A percentile compares a stretch with the other conserved stretches of the same genome.
These are phyloP conservation scores for Entoloma clypeatum DNA, from an alignment of 1,284 basidiomycete species.

Conservation along the genomic window DNA sequence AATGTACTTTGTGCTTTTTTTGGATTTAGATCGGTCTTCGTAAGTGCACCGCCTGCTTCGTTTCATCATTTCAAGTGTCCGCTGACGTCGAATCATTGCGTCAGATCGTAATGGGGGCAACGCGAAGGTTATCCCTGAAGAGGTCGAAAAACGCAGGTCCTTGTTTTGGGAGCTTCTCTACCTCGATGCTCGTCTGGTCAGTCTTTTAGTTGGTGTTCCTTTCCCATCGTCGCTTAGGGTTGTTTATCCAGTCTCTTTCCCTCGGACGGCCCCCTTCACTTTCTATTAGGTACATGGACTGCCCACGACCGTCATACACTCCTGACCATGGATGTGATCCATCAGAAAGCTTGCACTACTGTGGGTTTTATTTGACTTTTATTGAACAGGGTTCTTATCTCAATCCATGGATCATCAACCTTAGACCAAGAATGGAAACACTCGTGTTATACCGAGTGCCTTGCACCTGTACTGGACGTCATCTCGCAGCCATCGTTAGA, in stretches of 20 bases:
- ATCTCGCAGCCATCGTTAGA: slow-evolving; percentile 49
- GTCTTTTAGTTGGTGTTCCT: slow-evolving; percentile 13
- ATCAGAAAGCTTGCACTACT: slow-evolving; percentile 35
- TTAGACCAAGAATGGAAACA: slow-evolving; percentile 64
- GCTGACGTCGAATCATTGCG: slow-evolving; percentile 9
- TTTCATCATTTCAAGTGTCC: slow-evolving; percentile 1
- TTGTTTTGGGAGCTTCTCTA: slow-evolving; percentile 45
- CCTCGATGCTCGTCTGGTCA: slow-evolving; percentile 41
- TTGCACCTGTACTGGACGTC: slow-evolving; percentile 55
- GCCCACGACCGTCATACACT: slow-evolving; percentile 38
- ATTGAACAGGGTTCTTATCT: neutral
- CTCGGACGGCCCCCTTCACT: slow-evolving; percentile 42
- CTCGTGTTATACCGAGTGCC: slow-evolving; percentile 49
- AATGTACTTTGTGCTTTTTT: too few relatives aligned
- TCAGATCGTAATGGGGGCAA: slow-evolving; percentile 40
- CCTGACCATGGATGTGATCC: slow-evolving; percentile 32
- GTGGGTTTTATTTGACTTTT: slow-evolving; percentile 22
- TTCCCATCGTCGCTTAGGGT: neutral
- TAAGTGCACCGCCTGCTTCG: slow-evolving; percentile 29
- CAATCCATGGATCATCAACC: slow-evolving; percentile 4
- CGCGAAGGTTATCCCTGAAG: slow-evolving; percentile 42
- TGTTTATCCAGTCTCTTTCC: slow-evolving; percentile 34
- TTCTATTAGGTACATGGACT: slow-evolving; percentile 40
- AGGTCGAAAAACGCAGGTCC: slow-evolving; percentile 41
- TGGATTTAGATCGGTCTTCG: slow-evolving; percentile 53